Percentiles rank a stretch among this genome's conserved stretches.
Evolutionary conservation across 2,329 filamentous ascomycete species (phyloP).

Genomic region (Ascochyta pisi): DNA sequence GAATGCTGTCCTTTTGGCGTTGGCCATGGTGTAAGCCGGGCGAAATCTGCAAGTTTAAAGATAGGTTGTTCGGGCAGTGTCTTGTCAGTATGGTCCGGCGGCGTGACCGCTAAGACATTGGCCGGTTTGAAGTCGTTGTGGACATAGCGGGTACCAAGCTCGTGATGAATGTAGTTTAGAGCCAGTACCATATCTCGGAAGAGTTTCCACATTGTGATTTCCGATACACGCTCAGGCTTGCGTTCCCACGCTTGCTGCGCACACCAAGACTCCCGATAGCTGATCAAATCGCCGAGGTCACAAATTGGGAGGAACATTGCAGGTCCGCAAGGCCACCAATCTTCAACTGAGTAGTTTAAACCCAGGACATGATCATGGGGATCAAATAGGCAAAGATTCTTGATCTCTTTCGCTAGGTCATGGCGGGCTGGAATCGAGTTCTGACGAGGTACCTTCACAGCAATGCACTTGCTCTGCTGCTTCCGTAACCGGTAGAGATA

Average conservation of each 20-base stretch:
- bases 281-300: constrained; percentile 23
- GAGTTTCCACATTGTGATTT: constrained; percentile 38
- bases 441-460: constrained; percentile 4
- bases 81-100: constrained; percentile 4
- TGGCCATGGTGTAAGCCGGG: constrained; percentile 17
- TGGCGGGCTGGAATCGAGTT: not conserved
- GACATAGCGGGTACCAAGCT: constrained; percentile 57
- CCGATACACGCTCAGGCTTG: constrained; percentile 13
- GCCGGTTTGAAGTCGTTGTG: constrained; percentile 94
- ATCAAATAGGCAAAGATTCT: not conserved
- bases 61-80: constrained; percentile 23
- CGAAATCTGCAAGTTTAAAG: constrained; percentile 36
- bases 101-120: constrained; percentile 75
- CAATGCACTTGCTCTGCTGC: not conserved
- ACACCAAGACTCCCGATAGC: constrained; percentile 15
- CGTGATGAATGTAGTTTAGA: constrained; percentile 31
- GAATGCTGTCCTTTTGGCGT: not conserved
- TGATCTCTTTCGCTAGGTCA: not conserved
- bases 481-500: constrained; percentile 1
- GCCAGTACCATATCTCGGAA: constrained; percentile 32
- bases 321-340: constrained; percentile 13
- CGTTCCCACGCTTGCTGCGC: constrained; percentile 2
- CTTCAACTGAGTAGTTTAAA: constrained; percentile 9
- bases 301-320: constrained; percentile 30
- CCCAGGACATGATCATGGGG: constrained; percentile 22